Evolutionary conservation across 257 asterid genomes (phyloP), one percentile per base, ranked within the genome.

Genomic region (Cynanchum wilfordii): DNA sequence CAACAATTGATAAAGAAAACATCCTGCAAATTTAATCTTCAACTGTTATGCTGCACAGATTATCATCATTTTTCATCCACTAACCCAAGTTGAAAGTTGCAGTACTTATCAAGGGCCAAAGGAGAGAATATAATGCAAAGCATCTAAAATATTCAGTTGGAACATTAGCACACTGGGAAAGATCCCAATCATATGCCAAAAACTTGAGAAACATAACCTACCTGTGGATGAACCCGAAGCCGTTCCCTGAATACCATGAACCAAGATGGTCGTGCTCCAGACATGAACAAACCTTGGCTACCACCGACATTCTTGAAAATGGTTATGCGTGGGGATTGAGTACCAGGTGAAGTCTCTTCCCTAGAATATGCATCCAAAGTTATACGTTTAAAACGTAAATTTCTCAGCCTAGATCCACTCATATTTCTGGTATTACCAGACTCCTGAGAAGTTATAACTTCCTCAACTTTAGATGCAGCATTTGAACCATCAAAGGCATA

Each of bases 201-300:
- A n/a, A 58, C 30, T 63, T 62, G 62, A 59, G 40, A 80, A 83
- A 76, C 74, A 55, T 77, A 38, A 83, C 81, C 69, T 74, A 91
- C 98, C 95, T 94, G 98, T 72, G 96, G 97, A 83, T 94, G 98
- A 68, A 88, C 75, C 77, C 99, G 83, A 77, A 94, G 86, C 70
- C 96, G 95, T 84, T 92, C 97, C 79, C 97, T 87, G 76, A 91
- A 94, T 82, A 94, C 77, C 99, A 94, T 91, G 77, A 88, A 80
- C 99, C 99, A 94, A 75, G 89, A 83, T 49, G 99, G 97, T 73
- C 90, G 87, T 70, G 97, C 77, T 60, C 99, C 99, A 45, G 89
- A 79, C 60, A 94, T 83, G 79, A 89, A 91, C 71, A 91, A 68
- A 67, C 99, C 99, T 80, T 94, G 96, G 62, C 88, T 83, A 76